Conservation (phyloP, 208 protist genomes). For the Balamuthia mandrillaris region DNA sequence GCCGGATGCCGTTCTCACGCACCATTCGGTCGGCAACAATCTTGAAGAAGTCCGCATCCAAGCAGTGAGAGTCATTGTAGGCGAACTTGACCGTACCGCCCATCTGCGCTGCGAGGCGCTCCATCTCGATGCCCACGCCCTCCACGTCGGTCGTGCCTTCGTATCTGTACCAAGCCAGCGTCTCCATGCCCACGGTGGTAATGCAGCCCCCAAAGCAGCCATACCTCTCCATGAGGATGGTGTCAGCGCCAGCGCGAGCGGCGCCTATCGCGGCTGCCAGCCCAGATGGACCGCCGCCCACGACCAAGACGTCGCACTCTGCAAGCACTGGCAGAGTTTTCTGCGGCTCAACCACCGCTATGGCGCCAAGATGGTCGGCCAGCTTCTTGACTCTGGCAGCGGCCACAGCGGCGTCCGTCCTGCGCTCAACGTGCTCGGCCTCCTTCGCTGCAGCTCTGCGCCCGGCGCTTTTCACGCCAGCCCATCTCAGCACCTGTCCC, state of each 20-base stretch:
- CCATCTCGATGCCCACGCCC: slow-evolving; percentile 19
- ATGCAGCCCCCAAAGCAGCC: slow-evolving; percentile 3
- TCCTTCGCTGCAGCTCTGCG: background rate
- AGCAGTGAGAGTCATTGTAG: slow-evolving; percentile 1
- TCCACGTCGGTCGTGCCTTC: slow-evolving; percentile 8
- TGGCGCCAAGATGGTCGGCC: background rate
- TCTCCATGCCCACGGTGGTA: background rate
- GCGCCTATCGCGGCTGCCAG: background rate
- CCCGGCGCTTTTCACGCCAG: background rate
- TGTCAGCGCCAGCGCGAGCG: background rate
- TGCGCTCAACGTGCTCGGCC: background rate
- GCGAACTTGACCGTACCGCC: slow-evolving; percentile 19
- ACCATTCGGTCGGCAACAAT: background rate
- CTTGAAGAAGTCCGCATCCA: slow-evolving; percentile 13
- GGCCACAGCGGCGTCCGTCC: background rate
- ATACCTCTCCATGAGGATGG: background rate
- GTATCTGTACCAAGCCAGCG: slow-evolving; percentile 7
- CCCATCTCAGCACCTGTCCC: background rate
- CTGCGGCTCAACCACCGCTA: background rate
- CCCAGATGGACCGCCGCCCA: background rate
- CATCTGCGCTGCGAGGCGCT: slow-evolving; percentile 7
- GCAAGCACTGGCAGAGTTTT: background rate
- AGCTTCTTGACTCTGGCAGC: background rate
- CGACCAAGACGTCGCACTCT: background rate
- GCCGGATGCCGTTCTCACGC: background rate